phyloP scores from a whole-genome alignment of 2,329 filamentous ascomycete species.

The Cercospora sojina region DNA sequence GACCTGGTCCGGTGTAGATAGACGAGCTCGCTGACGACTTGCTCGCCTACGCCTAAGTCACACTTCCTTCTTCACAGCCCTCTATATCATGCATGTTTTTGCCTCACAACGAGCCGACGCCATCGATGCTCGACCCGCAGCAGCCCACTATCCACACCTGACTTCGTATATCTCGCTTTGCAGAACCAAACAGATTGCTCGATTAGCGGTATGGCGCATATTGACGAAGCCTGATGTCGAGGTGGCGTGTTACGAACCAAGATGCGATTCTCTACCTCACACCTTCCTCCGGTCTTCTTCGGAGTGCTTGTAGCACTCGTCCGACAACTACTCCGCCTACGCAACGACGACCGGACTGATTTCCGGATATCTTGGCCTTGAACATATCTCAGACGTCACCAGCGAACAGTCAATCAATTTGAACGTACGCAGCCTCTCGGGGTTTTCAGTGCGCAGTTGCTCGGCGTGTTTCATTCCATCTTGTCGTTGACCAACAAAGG shows the following conservation, averaged over 20 bases:
- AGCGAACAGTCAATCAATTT: background rate
- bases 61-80: background rate
- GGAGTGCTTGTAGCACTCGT: constrained; percentile 21
- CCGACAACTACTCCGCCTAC: constrained; percentile 14
- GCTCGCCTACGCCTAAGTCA: constrained; percentile 26
- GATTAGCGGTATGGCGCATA: constrained; percentile 20
- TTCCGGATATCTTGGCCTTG: background rate
- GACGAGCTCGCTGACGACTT: constrained; percentile 26
- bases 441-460: background rate
- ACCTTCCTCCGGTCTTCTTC: constrained; percentile 22
- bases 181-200: constrained; percentile 21
- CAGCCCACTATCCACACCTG: constrained; percentile 16
- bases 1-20: constrained; percentile 22
- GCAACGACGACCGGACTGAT: background rate
- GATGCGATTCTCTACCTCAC: constrained; percentile 11
- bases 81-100: constrained; percentile 1
- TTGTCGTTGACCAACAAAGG: background rate
- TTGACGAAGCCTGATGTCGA: constrained; percentile 14
- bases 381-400: background rate
- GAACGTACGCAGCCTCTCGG: background rate
- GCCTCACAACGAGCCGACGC: constrained; percentile 13
- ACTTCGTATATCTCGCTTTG: constrained; percentile 18
- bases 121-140: constrained; percentile 19
- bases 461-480: background rate
- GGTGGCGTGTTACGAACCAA: constrained; percentile 19